phyloP scores from a whole-genome alignment of 768 basidiomycete species.

The Suillus paluster region DNA sequence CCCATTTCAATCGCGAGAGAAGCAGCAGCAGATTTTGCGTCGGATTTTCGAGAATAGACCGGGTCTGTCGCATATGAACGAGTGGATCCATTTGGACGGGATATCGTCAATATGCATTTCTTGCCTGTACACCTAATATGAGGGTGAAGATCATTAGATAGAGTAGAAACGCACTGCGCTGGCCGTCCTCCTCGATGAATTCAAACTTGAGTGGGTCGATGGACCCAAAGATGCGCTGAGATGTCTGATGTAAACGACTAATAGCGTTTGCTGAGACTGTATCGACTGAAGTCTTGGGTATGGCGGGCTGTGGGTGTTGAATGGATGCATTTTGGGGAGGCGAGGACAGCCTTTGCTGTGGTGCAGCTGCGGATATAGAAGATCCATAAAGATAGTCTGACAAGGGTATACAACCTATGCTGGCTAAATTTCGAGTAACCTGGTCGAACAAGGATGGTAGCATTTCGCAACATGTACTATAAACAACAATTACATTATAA shows the following conservation, averaged over 20 bases:
- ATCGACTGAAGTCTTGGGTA: constrained; percentile 4
- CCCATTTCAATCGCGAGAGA: constrained; percentile 61
- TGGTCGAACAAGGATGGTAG: constrained; percentile 17
- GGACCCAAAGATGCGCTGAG: constrained; percentile 47
- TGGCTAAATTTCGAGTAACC: constrained; percentile 30
- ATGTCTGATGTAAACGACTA: constrained; percentile 45
- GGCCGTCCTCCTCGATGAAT: constrained; percentile 44
- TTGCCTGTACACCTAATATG: constrained; percentile 42
- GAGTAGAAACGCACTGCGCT: constrained; percentile 36
- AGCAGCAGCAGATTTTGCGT: constrained; percentile 59
- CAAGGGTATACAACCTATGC: constrained; percentile 33
- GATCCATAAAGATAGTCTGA: constrained; percentile 28
- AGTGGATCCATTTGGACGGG: constrained; percentile 52
- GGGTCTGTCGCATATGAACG: constrained; percentile 59
- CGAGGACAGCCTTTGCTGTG: not conserved
- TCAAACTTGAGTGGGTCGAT: constrained; percentile 50
- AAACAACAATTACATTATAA: too few species aligned
- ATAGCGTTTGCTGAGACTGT: constrained; percentile 27
- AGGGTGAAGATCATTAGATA: not conserved
- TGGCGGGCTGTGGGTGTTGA: constrained; percentile 10
- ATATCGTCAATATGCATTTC: constrained; percentile 66
- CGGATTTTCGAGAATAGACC: constrained; percentile 47
- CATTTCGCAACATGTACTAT: too few species aligned
- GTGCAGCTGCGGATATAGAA: not conserved
- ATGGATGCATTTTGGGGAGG: not conserved